phyloP scores from a whole-genome alignment of 768 basidiomycete species.

The Boletus insuetus region DNA sequence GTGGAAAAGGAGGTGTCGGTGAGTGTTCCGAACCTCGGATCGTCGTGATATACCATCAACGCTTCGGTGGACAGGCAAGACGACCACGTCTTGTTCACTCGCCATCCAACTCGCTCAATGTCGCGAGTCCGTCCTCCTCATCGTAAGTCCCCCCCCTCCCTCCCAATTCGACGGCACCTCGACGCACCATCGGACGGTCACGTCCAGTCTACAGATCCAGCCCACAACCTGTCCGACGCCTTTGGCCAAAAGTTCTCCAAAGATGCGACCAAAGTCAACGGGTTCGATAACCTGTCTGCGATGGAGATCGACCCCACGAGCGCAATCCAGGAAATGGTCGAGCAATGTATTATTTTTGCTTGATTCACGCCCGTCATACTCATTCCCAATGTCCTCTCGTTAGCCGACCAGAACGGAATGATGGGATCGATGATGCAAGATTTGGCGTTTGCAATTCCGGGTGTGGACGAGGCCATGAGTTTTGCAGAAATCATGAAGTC shows the following conservation, averaged over 20 bases:
- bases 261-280: constrained; percentile 97
- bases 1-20: constrained; percentile 99
- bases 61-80: constrained; percentile 69
- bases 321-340: constrained; percentile 98
- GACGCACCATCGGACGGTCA: neutral
- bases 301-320: constrained; percentile 99
- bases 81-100: constrained; percentile 94
- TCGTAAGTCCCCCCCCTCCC: constrained; percentile 58
- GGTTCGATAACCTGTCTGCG: constrained; percentile 92
- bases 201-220: constrained; percentile 93
- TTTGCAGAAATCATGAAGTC: constrained; percentile 99
- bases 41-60: neutral
- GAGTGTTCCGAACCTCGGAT: constrained; percentile 30
- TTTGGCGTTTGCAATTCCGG: constrained; percentile 97
- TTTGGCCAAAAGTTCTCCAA: constrained; percentile 99
- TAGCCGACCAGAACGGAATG: constrained; percentile 86
- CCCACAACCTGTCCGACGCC: constrained; percentile 97
- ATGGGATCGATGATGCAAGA: constrained; percentile 99
- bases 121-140: constrained; percentile 94
- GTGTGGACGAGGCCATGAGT: constrained; percentile 99
- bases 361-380: neutral
- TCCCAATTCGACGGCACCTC: neutral
- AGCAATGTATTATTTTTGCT: constrained; percentile 60
- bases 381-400: neutral
- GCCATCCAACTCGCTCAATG: constrained; percentile 92